Evolutionary conservation across 2,329 filamentous ascomycete genomes (phyloP).

Genomic region (Xylariaceae sp.): DNA sequence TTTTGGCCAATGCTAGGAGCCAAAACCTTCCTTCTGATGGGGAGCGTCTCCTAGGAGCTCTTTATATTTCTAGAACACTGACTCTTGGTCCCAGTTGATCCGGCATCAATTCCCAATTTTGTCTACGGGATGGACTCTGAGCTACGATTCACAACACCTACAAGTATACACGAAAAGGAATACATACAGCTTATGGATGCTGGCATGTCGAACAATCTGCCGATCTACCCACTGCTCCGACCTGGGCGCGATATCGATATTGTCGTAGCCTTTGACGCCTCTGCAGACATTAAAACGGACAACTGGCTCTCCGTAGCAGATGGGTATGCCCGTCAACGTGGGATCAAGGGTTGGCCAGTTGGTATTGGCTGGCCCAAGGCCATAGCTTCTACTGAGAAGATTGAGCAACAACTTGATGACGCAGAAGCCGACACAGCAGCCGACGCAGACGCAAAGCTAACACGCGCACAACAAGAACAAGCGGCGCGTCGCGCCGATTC

Average conservation of each 20-base stretch:
- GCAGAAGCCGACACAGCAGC: slow-evolving; percentile 67
- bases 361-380: slow-evolving; percentile 89
- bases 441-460: slow-evolving; percentile 69
- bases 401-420: slow-evolving; percentile 69
- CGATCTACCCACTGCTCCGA: slow-evolving; percentile 90
- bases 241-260: slow-evolving; percentile 89
- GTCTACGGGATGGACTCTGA: slow-evolving; percentile 79
- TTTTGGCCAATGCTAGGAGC: neutral
- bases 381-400: slow-evolving; percentile 63
- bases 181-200: slow-evolving; percentile 93
- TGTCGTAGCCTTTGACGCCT: slow-evolving; percentile 91
- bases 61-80: neutral
- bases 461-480: slow-evolving; percentile 58
- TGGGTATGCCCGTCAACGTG: slow-evolving; percentile 88
- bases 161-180: slow-evolving; percentile 72
- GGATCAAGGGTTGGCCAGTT: slow-evolving; percentile 92
- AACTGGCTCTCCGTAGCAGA: slow-evolving; percentile 97
- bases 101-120: slow-evolving; percentile 89
- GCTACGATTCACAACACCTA: slow-evolving; percentile 78
- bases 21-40: neutral
- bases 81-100: slow-evolving; percentile 62
- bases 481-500: slow-evolving; percentile 46
- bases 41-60: neutral
- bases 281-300: slow-evolving; percentile 88
- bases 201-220: slow-evolving; percentile 97